A percentile compares a stretch with the other conserved stretches of the same genome.
Evolutionary conservation across 257 asterid genomes (phyloP).

Genomic region (Solanum bulbocastanum): DNA sequence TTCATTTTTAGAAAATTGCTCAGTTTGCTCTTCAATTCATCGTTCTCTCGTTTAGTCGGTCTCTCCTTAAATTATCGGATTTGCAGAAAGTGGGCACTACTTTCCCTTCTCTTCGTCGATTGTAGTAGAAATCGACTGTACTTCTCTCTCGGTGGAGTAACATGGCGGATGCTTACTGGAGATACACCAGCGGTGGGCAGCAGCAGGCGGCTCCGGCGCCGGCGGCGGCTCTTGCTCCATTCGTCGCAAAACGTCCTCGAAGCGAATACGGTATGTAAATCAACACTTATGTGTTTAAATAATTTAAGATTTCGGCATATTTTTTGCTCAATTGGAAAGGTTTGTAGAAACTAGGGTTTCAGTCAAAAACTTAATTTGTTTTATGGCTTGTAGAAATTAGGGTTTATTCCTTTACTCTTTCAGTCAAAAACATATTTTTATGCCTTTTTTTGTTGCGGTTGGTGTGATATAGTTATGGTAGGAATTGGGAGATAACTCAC

Average conservation of each 20-base stretch:
- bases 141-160: background rate
- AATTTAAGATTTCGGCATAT: background rate
- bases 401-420: background rate
- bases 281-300: background rate
- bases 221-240: background rate
- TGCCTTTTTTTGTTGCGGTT: background rate
- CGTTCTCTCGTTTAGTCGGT: background rate
- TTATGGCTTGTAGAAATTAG: background rate
- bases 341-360: background rate
- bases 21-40: background rate
- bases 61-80: background rate
- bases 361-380: background rate
- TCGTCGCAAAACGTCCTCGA: background rate
- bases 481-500: background rate
- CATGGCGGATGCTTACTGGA: background rate
- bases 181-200: background rate
- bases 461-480: background rate
- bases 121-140: background rate
- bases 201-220: background rate
- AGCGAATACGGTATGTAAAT: background rate
- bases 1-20: no score
- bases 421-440: background rate
- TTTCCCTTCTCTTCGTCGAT: background rate
- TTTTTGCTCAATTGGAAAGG: background rate
- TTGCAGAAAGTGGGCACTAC: background rate